phyloP scores from a whole-genome alignment of 345 rosid species.

The Aegle marmelos region DNA sequence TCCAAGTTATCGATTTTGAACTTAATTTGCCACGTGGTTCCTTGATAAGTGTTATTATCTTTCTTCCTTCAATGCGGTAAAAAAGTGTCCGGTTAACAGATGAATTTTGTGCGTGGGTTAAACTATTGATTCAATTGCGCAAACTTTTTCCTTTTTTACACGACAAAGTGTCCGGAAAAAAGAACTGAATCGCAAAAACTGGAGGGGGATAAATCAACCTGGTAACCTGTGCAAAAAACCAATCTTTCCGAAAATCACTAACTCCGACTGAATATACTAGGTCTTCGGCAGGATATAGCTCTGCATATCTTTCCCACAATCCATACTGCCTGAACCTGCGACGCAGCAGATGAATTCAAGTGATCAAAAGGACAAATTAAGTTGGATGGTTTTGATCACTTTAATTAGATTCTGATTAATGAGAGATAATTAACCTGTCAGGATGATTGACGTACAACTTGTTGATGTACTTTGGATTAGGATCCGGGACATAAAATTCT shows the following conservation, averaged over 20 bases:
- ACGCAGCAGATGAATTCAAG: not conserved
- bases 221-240: conserved; percentile 83
- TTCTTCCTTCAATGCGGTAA: conserved; percentile 19
- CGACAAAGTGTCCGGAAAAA: no score
- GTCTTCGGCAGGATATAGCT: conserved; percentile 62
- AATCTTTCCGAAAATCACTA: conserved; percentile 64
- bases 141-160: no score
- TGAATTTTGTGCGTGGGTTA: no score
- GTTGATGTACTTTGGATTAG: conserved; percentile 57
- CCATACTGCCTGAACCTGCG: conserved; percentile 86
- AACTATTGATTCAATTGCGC: no score
- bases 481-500: conserved; percentile 72
- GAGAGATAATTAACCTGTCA: conserved; percentile 44
- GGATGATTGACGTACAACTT: conserved; percentile 54
- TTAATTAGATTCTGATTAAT: not conserved
- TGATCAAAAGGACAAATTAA: no score
- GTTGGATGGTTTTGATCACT: no score
- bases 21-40: conserved; percentile 55
- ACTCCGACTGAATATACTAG: conserved; percentile 59
- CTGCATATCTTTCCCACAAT: conserved; percentile 82
- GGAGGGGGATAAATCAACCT: conserved; percentile 34
- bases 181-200: no score
- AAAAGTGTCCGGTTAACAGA: not conserved
- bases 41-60: conserved; percentile 20
- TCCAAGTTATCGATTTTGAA: conserved; percentile 29